Evolutionary conservation across 345 rosid species (phyloP), one percentile per base, ranked within the genome.

Genomic region (Salix koriyanagi): DNA sequence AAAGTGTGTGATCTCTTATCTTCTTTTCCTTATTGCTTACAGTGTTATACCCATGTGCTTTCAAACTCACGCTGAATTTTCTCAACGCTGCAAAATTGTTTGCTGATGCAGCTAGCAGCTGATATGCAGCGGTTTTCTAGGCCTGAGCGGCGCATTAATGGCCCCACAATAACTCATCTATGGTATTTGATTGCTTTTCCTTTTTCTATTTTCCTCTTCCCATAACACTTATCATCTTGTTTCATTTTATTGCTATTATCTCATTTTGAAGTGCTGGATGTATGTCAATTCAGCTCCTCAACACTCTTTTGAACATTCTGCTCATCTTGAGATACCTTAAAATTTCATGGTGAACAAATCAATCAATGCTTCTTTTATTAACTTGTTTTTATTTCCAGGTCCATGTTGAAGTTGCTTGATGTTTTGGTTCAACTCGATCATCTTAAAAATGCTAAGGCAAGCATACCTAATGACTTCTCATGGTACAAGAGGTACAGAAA

Each of bases 121-220:
- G 99, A 96, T 76, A 96, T 94, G 99, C 99, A 96, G 84, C 93
- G 98, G 12, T 96, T 96, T 88, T 96, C 99, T 42, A 90, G 98
- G 88, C 98, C 99, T 52, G 98, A 96, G 77, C 80, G 98, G 60
- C 92, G 97, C 50, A 96, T 96, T 77, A 96, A 96, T 87, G 99
- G 98, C 60, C 99, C 99, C 60, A 89, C 97, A 71, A 85, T 94
- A 75, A 92, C 97, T 75, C 98, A 96, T 86, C 91, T 96, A 46
- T 94, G 99, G 98, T 96, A 19, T 69, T 75, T 80, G 79, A 50
- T 60, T 37, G 23, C 32, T 11, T 69, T 70, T 71, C 46, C 56
- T 18, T 23, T 11, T 48, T 16, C 71, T 79, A 42, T 62, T 75
- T 65, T 41, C 34, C 25, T 28, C 30, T 25, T 54, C 8, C 71